phyloP scores from a whole-genome alignment of 2,329 filamentous ascomycete genomes.

The Aspergillus fumigatus region DNA sequence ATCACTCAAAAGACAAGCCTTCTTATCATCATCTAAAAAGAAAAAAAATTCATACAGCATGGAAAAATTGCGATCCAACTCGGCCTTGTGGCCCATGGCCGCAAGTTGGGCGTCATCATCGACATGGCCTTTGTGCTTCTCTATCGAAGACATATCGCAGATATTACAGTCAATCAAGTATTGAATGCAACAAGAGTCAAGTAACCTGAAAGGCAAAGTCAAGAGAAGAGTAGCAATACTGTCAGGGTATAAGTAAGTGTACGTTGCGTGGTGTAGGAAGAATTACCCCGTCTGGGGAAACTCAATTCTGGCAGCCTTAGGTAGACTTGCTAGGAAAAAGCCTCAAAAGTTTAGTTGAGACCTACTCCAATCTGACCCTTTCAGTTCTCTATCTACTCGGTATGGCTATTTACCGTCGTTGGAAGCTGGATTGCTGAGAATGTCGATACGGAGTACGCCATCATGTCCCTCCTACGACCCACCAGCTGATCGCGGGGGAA shows the following conservation, averaged over 20 bases:
- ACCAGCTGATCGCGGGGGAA: slow-evolving; percentile 4
- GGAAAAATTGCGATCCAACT: slow-evolving; percentile 56
- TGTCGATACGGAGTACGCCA: not conserved
- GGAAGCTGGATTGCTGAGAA: not conserved
- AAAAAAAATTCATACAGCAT: slow-evolving; percentile 39
- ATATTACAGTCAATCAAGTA: not conserved
- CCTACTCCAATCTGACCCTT: not conserved
- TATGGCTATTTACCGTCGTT: not conserved
- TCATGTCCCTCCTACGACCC: slow-evolving; percentile 8
- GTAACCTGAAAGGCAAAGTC: not conserved
- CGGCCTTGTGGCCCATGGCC: slow-evolving; percentile 55
- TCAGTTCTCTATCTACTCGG: not conserved
- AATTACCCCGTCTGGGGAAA: not conserved
- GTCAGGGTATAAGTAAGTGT: not conserved
- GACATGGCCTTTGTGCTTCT: slow-evolving; percentile 12
- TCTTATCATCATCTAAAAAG: not conserved
- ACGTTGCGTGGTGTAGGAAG: not conserved
- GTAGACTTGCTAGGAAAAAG: too few species aligned
- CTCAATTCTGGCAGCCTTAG: not conserved
- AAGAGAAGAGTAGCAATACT: not conserved
- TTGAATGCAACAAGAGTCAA: slow-evolving; percentile 1
- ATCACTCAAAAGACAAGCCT: too few species aligned
- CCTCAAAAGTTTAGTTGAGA: not conserved
- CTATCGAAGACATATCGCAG: slow-evolving; percentile 12
- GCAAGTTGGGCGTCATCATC: slow-evolving; percentile 50